A percentile compares a stretch with the other conserved stretches of the same genome.
Conservation (phyloP, 352 stramenopile genomes). For the Pythium inflatum region DNA sequence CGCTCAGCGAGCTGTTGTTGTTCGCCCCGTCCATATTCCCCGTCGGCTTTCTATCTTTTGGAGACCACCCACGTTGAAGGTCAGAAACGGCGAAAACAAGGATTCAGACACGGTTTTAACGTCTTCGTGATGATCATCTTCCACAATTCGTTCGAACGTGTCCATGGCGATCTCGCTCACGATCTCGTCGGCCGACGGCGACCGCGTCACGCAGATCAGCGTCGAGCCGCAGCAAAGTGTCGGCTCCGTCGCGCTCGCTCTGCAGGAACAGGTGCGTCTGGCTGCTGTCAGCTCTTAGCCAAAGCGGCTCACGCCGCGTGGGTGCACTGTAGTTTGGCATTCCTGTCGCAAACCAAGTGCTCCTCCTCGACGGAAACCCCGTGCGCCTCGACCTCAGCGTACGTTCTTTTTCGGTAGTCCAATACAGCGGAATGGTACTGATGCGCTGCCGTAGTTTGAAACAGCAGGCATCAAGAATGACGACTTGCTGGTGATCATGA, state of each 20-base stretch:
- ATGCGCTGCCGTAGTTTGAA: conserved; percentile 51
- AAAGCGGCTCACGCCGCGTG: too few species aligned
- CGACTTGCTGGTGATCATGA: conserved; percentile 73
- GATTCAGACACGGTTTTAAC: background rate
- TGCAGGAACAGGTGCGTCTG: conserved; percentile 62
- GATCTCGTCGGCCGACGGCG: conserved; percentile 59
- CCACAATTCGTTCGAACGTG: conserved; percentile 19
- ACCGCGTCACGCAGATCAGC: conserved; percentile 54
- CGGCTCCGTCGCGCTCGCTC: conserved; percentile 40
- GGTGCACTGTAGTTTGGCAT: conserved; percentile 53
- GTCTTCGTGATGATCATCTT: background rate
- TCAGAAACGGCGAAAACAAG: background rate
- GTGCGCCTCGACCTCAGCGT: conserved; percentile 64
- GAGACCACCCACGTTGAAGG: too few species aligned
- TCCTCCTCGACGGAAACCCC: conserved; percentile 67
- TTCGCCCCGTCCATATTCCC: too few species aligned
- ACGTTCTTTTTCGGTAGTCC: background rate
- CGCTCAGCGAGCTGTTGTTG: conserved; percentile 25
- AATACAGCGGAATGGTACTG: background rate
- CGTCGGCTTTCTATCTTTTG: too few species aligned
- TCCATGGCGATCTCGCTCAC: conserved; percentile 71
- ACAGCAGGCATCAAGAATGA: conserved; percentile 69
- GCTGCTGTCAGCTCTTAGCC: too few species aligned
- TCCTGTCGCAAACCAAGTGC: conserved; percentile 49
- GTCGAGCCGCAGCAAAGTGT: conserved; percentile 58